Evolutionary conservation across 331 rosid genomes (phyloP).

Genomic region (Pyracantha coccinea): DNA sequence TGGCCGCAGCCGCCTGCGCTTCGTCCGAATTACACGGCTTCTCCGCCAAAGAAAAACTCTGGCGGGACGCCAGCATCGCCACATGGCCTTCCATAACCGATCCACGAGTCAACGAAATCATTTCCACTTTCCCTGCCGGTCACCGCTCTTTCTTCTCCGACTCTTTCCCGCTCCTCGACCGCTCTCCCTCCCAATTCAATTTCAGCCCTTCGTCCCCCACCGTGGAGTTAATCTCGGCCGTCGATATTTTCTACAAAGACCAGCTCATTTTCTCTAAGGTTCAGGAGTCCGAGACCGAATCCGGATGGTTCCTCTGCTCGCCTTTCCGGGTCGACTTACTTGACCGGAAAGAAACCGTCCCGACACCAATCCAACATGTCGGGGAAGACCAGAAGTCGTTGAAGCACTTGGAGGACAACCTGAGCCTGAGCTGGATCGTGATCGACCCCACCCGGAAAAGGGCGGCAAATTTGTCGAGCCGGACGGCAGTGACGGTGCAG

Average conservation of each 20-base stretch:
- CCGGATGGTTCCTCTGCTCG: slow-evolving; percentile 52
- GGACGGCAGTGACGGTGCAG: slow-evolving; percentile 37
- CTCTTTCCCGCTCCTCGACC: slow-evolving; percentile 47
- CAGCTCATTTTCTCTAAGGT: slow-evolving; percentile 45
- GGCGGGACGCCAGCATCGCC: slow-evolving; percentile 44
- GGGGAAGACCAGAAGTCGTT: slow-evolving; percentile 25
- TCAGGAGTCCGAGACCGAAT: slow-evolving; percentile 25
- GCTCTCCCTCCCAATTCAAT: neutral
- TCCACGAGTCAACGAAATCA: slow-evolving; percentile 16
- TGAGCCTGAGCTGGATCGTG: slow-evolving; percentile 61
- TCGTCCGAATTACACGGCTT: slow-evolving; percentile 42
- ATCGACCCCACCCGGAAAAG: slow-evolving; percentile 49
- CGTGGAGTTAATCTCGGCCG: no score
- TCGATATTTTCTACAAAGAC: slow-evolving; percentile 48
- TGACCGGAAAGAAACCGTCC: slow-evolving; percentile 40
- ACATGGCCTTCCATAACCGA: slow-evolving; percentile 64
- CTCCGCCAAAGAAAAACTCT: slow-evolving; percentile 50
- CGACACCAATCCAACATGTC: slow-evolving; percentile 23
- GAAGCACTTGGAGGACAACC: slow-evolving; percentile 34
- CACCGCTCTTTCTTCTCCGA: slow-evolving; percentile 69
- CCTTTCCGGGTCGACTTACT: slow-evolving; percentile 61
- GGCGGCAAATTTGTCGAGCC: slow-evolving; percentile 58
- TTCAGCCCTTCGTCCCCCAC: neutral
- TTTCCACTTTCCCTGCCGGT: slow-evolving; percentile 46
- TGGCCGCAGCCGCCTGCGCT: slow-evolving; percentile 43